These are phyloP conservation scores for Aphanomyces astaci DNA, from an alignment of 352 stramenopile genomes.

Conservation along the genomic window DNA sequence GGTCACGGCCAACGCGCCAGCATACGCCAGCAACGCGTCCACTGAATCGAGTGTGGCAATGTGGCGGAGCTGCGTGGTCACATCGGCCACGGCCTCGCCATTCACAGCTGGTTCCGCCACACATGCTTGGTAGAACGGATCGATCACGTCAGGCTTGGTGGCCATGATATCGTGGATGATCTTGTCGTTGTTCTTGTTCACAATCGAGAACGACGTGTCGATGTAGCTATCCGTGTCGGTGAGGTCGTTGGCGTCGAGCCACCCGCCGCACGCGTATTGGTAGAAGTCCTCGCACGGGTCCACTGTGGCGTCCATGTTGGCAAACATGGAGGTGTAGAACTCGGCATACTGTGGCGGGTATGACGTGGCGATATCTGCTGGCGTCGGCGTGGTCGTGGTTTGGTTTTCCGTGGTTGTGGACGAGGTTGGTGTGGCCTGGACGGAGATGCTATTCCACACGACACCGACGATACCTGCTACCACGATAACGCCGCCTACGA, in stretches of 20 bases:
- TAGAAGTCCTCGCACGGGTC: conserved; percentile 73
- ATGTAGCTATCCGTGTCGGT: conserved; percentile 35
- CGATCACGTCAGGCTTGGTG: conserved; percentile 35
- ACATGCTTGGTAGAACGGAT: conserved; percentile 52
- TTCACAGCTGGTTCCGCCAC: conserved; percentile 39
- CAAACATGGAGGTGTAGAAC: conserved; percentile 37
- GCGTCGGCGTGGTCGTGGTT: neutral
- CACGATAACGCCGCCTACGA: conserved; percentile 2
- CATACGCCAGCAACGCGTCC: conserved; percentile 33
- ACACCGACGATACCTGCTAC: neutral
- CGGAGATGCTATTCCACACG: neutral
- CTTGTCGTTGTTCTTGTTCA: conserved; percentile 44
- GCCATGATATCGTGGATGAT: conserved; percentile 42
- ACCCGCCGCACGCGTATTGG: conserved; percentile 61
- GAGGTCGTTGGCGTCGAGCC: conserved; percentile 46
- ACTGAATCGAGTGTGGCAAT: conserved; percentile 40
- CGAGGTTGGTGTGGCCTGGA: neutral
- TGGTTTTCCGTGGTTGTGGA: neutral
- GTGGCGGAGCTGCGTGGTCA: conserved; percentile 32
- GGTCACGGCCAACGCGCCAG: conserved; percentile 39
- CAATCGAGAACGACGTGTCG: conserved; percentile 46
- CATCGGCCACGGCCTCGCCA: conserved; percentile 30
- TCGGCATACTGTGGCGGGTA: conserved; percentile 20
- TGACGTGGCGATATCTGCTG: neutral
- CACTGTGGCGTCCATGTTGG: conserved; percentile 39